Conservation (phyloP, 1,284 basidiomycete genomes). For the Heliocybe sulcata region DNA sequence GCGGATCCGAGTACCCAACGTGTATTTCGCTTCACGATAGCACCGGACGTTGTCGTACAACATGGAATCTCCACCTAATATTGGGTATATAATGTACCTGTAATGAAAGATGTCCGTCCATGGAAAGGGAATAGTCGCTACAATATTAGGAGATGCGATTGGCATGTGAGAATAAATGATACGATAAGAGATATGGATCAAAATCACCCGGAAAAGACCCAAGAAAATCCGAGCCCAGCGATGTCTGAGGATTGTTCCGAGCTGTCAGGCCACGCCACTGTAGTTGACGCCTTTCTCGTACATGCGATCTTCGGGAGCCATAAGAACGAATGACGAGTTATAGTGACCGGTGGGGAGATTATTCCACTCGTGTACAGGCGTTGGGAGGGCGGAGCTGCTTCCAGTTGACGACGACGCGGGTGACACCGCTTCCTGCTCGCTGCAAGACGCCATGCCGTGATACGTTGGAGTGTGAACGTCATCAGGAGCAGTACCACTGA, state of each 20-base stretch:
- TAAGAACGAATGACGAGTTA: neutral
- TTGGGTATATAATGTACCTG: conserved; percentile 9
- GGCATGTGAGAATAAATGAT: neutral
- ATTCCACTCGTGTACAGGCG: conserved; percentile 1
- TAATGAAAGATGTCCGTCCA: neutral
- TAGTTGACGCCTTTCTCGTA: neutral
- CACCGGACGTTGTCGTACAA: conserved; percentile 16
- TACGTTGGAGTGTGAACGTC: neutral
- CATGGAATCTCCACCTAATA: conserved; percentile 8
- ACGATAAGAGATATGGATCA: neutral
- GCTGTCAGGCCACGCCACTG: neutral
- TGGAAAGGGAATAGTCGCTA: neutral
- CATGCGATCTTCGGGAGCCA: neutral
- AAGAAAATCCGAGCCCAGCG: neutral
- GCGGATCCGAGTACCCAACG: conserved; percentile 39
- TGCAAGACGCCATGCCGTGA: neutral
- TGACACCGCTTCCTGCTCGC: neutral
- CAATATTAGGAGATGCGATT: neutral
- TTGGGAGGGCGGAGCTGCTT: neutral
- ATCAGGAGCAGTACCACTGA: neutral
- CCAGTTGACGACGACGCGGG: neutral
- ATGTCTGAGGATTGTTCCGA: neutral
- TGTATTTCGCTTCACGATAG: conserved; percentile 43
- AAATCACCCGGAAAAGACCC: neutral
- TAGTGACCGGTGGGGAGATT: neutral